Evolutionary conservation across 495 filamentous ascomycete genomes (phyloP), one percentile per base, ranked within the genome.

Genomic region (Hypoxylon perforatum): DNA sequence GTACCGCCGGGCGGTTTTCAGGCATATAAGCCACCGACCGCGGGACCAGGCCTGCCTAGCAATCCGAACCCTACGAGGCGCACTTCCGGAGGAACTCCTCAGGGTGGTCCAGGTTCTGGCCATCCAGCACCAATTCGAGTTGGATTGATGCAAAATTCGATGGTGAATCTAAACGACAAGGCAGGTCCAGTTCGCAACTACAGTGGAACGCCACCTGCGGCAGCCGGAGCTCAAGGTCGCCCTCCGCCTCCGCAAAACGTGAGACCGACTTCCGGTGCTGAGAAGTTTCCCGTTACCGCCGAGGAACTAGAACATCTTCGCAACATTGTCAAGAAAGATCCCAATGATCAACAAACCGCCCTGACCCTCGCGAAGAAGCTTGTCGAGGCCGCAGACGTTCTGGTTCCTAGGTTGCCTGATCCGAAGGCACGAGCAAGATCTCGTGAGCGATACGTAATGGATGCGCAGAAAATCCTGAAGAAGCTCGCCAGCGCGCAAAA

Each of bases 381-480:
- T 15, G 89, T 94, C 9, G 93, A 97, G 77, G 95, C 95, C 0
- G 84, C 93, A 5, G 86, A 86, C 9, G 87, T 91, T 11, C 83
- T 99, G 2, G 87, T 92, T 11, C 86, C 85, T 25, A 87, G 84
- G 18, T 83, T 91, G 15, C 86, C 92, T 4, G 95, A 99, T 74
- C 80, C 87, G 0, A 92, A 89, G 67, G 86, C 88, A 0, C 87
- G 88, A 35, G 86, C 84, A 55, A 93, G 90, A 66, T 90, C 88
- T 30, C 88, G 92, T 47, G 94, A 97, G 75, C 90, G 88, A 61
- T 98, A 92, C 72, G 80, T 91, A 5, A 78, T 89, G 63, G 95
- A 98, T 73, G 92, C 93, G 4, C 85, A 94, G 72, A 97, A 96
- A 76, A 88, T 93, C 39, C 77, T 97, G 45, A 96, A 96, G 78